Conservation (phyloP, 371 early-diverging fungal genomes). For the Mortierella sp. region DNA sequence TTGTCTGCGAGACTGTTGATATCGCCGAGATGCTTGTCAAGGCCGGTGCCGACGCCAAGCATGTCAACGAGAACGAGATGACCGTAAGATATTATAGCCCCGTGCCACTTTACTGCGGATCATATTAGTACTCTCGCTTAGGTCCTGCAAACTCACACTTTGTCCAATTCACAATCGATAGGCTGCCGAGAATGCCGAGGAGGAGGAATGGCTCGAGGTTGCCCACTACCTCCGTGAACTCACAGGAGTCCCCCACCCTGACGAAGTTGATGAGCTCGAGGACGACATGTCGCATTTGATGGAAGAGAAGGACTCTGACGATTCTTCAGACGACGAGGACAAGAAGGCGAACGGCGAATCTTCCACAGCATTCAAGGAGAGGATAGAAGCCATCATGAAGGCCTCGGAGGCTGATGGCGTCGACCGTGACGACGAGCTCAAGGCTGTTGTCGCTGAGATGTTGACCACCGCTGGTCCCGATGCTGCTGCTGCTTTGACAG, state of each 20-base stretch:
- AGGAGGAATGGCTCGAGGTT: constrained; percentile 49
- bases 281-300: constrained; percentile 43
- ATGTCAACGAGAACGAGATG: constrained; percentile 39
- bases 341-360: constrained; percentile 13
- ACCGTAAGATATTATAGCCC: constrained; percentile 17
- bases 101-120: not conserved
- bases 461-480: constrained; percentile 40
- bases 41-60: constrained; percentile 78
- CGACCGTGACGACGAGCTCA: constrained; percentile 50
- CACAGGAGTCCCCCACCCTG: constrained; percentile 52
- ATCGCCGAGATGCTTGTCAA: constrained; percentile 79
- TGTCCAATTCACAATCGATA: not conserved
- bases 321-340: constrained; percentile 10
- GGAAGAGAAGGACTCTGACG: constrained; percentile 21
- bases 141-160: not conserved
- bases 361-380: constrained; percentile 27
- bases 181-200: constrained; percentile 53
- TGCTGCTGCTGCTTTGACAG: constrained; percentile 23
- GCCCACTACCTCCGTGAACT: constrained; percentile 50
- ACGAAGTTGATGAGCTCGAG: constrained; percentile 29
- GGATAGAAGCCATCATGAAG: constrained; percentile 51
- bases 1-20: constrained; percentile 82
- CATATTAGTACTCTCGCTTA: no score
- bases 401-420: constrained; percentile 42
- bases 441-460: constrained; percentile 42